A percentile compares a stretch with the other conserved stretches of the same genome.
Evolutionary conservation across 2,329 filamentous ascomycete genomes (phyloP).

Genomic region (Thelonectria discophora): DNA sequence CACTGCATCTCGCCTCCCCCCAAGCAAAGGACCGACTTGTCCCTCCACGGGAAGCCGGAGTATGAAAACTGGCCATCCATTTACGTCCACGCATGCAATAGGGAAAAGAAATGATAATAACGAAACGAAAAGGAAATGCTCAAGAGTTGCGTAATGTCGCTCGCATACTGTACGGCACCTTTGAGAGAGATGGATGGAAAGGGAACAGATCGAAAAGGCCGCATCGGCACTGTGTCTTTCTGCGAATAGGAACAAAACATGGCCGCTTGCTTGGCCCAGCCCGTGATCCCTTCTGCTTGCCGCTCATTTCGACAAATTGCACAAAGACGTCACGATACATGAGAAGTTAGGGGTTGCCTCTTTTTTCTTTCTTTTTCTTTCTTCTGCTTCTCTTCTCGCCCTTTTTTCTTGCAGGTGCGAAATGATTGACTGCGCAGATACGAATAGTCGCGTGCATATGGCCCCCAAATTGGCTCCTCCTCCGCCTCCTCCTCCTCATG

Average conservation of each 20-base stretch:
- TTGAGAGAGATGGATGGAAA: no score
- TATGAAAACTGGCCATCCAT: constrained; percentile 32
- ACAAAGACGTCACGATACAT: not conserved
- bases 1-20: constrained; percentile 38
- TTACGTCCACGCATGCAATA: constrained; percentile 31
- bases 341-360: not conserved
- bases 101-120: constrained; percentile 19
- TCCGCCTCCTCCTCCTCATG: no score
- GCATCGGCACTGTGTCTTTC: not conserved
- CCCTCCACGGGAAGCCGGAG: not conserved
- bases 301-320: not conserved
- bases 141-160: not conserved
- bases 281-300: not conserved
- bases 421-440: constrained; percentile 10
- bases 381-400: no score
- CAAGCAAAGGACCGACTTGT: constrained; percentile 21
- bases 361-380: no score
- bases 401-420: constrained; percentile 15
- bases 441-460: constrained; percentile 12
- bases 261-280: not conserved
- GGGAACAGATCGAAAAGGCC: not conserved
- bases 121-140: not conserved
- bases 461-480: constrained; percentile 15
- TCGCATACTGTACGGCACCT: no score
- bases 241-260: not conserved